A percentile compares a stretch with the other conserved stretches of the same genome.
phyloP scores from a whole-genome alignment of 345 rosid species.

The Salix purpurea region DNA sequence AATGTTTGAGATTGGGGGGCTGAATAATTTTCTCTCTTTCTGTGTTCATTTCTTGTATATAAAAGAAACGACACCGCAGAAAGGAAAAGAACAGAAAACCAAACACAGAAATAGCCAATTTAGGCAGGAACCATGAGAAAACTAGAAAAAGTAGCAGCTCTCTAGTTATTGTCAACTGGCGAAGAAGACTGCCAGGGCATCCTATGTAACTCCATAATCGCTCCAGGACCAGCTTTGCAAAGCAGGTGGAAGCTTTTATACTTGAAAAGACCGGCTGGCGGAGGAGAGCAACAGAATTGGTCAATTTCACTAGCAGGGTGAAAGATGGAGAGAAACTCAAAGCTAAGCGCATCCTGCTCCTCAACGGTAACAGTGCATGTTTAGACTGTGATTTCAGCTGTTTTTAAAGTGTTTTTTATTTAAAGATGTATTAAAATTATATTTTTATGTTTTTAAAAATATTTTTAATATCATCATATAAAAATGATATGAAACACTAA shows the following conservation, averaged over 20 bases:
- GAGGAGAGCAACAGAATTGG: conserved; percentile 34
- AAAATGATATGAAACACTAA: no score
- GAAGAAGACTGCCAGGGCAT: not conserved
- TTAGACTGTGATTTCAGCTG: no score
- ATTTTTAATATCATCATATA: no score
- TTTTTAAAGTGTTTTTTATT: no score
- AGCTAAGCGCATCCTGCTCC: conserved; percentile 24
- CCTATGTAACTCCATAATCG: not conserved
- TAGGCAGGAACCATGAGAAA: not conserved
- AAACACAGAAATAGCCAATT: not conserved
- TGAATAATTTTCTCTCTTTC: no score
- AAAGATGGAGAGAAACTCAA: conserved; percentile 34
- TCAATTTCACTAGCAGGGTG: conserved; percentile 36
- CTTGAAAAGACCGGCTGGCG: conserved; percentile 21
- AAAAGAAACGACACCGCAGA: not conserved
- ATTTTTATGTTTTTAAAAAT: no score
- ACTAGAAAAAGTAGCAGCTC: no score
- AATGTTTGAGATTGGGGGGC: no score
- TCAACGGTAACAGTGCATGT: conserved; percentile 1
- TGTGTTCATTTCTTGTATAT: not conserved
- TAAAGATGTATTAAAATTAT: no score
- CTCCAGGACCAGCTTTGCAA: not conserved
- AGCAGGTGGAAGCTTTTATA: not conserved
- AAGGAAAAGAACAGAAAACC: not conserved
- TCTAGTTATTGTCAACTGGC: not conserved